Conservation (phyloP, 768 basidiomycete genomes). For the Panellus pusillus region DNA sequence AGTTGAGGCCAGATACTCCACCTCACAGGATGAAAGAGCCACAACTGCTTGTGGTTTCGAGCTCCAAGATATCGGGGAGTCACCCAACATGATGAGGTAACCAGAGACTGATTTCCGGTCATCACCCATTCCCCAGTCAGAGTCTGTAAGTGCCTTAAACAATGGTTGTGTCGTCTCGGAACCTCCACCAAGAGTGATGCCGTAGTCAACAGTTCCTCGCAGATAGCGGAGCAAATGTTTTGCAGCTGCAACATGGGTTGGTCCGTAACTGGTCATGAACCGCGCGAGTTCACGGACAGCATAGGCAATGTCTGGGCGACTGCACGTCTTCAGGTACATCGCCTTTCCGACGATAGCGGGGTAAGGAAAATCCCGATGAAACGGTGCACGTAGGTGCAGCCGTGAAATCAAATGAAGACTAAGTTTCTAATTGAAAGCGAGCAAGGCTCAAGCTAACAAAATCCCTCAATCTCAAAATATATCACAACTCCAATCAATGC, state of each 20-base stretch:
- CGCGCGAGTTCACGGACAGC: constrained; percentile 5
- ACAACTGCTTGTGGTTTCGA: constrained; percentile 32
- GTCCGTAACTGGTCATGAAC: constrained; percentile 8
- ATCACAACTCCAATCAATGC: no score
- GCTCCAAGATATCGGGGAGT: constrained; percentile 30
- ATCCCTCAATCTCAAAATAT: no score
- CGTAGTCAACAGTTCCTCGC: neutral
- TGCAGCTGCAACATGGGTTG: constrained; percentile 13
- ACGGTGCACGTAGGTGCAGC: no score
- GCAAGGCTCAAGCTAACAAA: no score
- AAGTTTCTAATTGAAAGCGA: no score
- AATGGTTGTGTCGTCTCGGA: neutral
- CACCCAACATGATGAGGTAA: constrained; percentile 29
- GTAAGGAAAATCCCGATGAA: constrained; percentile 9
- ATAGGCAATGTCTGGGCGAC: constrained; percentile 4
- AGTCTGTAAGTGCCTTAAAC: constrained; percentile 16
- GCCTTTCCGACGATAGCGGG: constrained; percentile 14
- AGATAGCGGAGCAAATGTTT: constrained; percentile 22
- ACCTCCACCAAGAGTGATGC: constrained; percentile 6
- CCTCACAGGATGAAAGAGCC: constrained; percentile 34
- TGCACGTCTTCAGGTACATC: constrained; percentile 20
- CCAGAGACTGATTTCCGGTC: constrained; percentile 29
- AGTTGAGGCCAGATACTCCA: constrained; percentile 23
- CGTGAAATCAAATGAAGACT: no score
- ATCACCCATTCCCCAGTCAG: constrained; percentile 21